Evolutionary conservation across 176 grass and related monocot species (phyloP).

Genomic region (Oropetium thomaeum): DNA sequence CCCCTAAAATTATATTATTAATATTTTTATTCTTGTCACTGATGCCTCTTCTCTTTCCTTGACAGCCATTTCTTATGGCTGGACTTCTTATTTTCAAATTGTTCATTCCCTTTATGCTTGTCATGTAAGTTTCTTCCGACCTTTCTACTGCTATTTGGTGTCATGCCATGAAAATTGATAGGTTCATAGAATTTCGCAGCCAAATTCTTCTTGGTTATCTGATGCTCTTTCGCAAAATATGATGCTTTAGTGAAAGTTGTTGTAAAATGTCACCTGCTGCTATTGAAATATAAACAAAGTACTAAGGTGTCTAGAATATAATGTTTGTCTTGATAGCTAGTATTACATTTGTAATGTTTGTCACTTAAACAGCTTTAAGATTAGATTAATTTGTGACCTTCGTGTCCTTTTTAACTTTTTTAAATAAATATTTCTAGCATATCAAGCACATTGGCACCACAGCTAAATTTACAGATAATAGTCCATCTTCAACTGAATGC

Average conservation of each 20-base stretch:
- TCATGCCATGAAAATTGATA: not conserved
- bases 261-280: not conserved
- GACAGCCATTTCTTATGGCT: conserved; percentile 97
- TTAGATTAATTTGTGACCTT: conserved; percentile 11
- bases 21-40: conserved; percentile 34
- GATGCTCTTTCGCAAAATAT: not conserved
- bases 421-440: not conserved
- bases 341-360: not conserved
- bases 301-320: not conserved
- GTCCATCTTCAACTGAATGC: not conserved
- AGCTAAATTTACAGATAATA: conserved; percentile 4
- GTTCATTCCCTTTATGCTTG: conserved; percentile 97
- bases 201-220: conserved; percentile 1
- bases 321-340: conserved; percentile 8
- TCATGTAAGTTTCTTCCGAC: conserved; percentile 71
- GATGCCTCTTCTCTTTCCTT: conserved; percentile 21
- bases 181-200: conserved; percentile 17
- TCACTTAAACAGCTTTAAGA: conserved; percentile 5
- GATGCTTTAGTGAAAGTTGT: conserved; percentile 9
- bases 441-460: not conserved
- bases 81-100: conserved; percentile 96
- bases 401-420: not conserved
- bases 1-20: conserved; percentile 13
- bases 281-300: conserved; percentile 8
- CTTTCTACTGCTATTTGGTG: not conserved